phyloP scores from a whole-genome alignment of 257 asterid species.

The Voacanga thouarsii region DNA sequence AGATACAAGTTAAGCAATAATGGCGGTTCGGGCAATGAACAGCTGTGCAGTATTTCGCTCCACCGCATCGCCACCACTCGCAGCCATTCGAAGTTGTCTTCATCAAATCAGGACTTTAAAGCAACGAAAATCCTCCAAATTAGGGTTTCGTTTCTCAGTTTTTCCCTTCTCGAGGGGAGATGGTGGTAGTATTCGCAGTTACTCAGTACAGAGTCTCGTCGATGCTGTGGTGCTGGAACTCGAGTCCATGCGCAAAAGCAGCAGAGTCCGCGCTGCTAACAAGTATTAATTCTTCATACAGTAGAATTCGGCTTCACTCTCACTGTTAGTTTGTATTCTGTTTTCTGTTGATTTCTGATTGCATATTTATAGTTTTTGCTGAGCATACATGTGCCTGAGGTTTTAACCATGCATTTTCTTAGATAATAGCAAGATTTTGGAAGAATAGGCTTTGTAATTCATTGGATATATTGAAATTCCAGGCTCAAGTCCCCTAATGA shows the following conservation, averaged over 20 bases:
- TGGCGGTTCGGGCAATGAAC: conserved; percentile 80
- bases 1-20: conserved; percentile 12
- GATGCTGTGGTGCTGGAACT: conserved; percentile 58
- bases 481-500: background rate
- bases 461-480: background rate
- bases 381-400: background rate
- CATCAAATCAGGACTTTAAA: conserved; percentile 20
- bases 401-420: background rate
- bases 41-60: conserved; percentile 60
- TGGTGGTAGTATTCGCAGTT: conserved; percentile 39
- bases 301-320: background rate
- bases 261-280: conserved; percentile 56
- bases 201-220: conserved; percentile 57
- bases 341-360: background rate
- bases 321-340: too few species aligned
- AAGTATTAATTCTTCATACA: conserved; percentile 38
- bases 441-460: background rate
- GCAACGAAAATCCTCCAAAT: conserved; percentile 13
- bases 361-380: background rate
- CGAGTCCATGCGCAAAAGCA: conserved; percentile 41
- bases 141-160: conserved; percentile 29
- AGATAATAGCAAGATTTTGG: background rate
- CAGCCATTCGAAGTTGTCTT: conserved; percentile 39
- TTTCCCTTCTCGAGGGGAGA: conserved; percentile 26
- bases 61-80: conserved; percentile 52